phyloP scores from a whole-genome alignment of 768 basidiomycete species.

The Epithele typhae region DNA sequence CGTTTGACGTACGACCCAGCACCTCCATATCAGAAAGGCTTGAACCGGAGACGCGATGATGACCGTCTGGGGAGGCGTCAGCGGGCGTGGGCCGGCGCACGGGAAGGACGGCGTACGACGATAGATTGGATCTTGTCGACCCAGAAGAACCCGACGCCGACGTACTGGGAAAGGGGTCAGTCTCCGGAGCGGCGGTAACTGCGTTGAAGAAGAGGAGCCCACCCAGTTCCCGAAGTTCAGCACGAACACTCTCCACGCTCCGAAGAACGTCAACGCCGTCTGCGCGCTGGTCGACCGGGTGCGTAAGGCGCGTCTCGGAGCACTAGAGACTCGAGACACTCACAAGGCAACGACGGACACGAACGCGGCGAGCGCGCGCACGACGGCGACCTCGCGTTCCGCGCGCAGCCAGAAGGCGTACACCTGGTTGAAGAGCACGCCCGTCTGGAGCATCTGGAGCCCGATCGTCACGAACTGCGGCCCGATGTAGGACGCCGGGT shows the following conservation, averaged over 20 bases:
- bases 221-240: conserved; percentile 24
- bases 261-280: conserved; percentile 16
- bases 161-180: no score
- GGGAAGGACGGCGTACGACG: conserved; percentile 4
- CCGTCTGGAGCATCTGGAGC: conserved; percentile 22
- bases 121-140: conserved; percentile 16
- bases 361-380: conserved; percentile 20
- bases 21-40: conserved; percentile 24
- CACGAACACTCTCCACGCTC: conserved; percentile 21
- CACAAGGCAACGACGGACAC: conserved; percentile 21
- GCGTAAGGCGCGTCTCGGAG: no score
- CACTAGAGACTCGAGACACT: conserved; percentile 1
- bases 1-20: conserved; percentile 21
- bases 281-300: conserved; percentile 19
- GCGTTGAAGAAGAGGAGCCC: not conserved
- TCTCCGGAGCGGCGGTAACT: no score
- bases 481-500: conserved; percentile 21
- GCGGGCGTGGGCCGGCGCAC: not conserved
- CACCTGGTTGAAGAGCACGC: conserved; percentile 21
- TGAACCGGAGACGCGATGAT: conserved; percentile 25
- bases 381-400: conserved; percentile 11
- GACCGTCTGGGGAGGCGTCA: conserved; percentile 10
- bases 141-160: conserved; percentile 14
- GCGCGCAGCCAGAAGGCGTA: conserved; percentile 20
- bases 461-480: conserved; percentile 15